Conservation (phyloP, 75 land plant species). For the Pinus taeda region DNA sequence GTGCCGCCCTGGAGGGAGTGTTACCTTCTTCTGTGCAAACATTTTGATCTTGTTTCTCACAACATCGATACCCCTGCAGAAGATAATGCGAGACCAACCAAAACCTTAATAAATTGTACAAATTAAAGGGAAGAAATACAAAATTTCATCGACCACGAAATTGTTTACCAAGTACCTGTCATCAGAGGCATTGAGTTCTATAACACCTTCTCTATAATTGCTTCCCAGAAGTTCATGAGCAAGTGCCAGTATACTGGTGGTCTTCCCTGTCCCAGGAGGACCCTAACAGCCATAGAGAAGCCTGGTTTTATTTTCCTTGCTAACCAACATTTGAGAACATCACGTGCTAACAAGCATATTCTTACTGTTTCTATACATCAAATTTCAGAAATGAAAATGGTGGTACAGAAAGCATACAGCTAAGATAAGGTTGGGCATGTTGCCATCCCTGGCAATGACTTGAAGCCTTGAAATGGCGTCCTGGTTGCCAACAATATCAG, state of each 20-base stretch:
- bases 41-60: slow-evolving; percentile 99
- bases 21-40: slow-evolving; percentile 99
- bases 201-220: slow-evolving; percentile 83
- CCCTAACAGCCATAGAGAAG: slow-evolving; percentile 47
- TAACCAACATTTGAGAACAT: no score
- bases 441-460: slow-evolving; percentile 96
- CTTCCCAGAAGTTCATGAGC: slow-evolving; percentile 95
- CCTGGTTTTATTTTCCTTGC: no score
- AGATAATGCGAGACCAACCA: background rate
- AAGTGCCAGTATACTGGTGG: slow-evolving; percentile 95
- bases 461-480: slow-evolving; percentile 91
- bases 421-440: slow-evolving; percentile 98
- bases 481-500: slow-evolving; percentile 92
- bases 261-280: slow-evolving; percentile 99
- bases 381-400: background rate
- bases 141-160: no score
- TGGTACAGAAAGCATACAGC: slow-evolving; percentile 42
- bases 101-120: background rate
- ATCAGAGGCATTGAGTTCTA: slow-evolving; percentile 99
- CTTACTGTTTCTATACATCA: no score
- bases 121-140: background rate
- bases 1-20: slow-evolving; percentile 90
- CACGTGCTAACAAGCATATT: no score
- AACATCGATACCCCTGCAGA: slow-evolving; percentile 93
- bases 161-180: slow-evolving; percentile 56